Evolutionary conservation across 306 rosid species (phyloP), one percentile per base, ranked within the genome.

Genomic region (Rosa chinensis): DNA sequence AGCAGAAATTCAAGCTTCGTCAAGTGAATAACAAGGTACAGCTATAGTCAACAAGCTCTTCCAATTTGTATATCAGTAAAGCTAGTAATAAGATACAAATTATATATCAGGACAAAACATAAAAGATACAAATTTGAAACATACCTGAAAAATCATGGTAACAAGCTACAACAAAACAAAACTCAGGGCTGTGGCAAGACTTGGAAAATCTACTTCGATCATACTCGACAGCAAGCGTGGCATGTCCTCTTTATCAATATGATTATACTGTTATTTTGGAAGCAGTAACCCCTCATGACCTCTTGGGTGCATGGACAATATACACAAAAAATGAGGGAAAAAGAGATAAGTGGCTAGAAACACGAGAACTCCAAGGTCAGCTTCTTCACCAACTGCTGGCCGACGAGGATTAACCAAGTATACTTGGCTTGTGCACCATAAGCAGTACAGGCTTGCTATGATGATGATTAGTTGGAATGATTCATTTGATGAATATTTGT

Each of bases 341-440:
- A 89, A 89, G 56, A 92, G 86, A 77, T 80, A 94, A 4, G 52
- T 9, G 64, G 89, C 91, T 59, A 92, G 83, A 71, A 94, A 94
- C 56, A 92, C 84, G 10, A 94, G 70, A 84, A 92, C 94, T 70
- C 98, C 97, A 18, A 90, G 97, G 82, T 94, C 98, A 39, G 98
- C 97, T 82, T 94, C 98, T 92, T 94, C 97, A 13, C 97, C 98
- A 58, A 92, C 89, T 0, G 98, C 93, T 0, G 98, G 83, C 28
- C 89, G 92, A 13, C 89, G 97, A 35, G 97, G 97, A 78, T 35
- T 80, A 25, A 77, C 80, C 88, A 87, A 88, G 79, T 89, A 92
- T 76, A 94, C 81, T 83, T 90, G 97, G 82, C 81, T 86, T 69
- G 86, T 80, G 75, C 98, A 94, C 98, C 97, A 94, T 62, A 90